A percentile compares a stretch with the other conserved stretches of the same genome.
Conservation (phyloP, 768 basidiomycete genomes). For the Termitomyces sp. region DNA sequence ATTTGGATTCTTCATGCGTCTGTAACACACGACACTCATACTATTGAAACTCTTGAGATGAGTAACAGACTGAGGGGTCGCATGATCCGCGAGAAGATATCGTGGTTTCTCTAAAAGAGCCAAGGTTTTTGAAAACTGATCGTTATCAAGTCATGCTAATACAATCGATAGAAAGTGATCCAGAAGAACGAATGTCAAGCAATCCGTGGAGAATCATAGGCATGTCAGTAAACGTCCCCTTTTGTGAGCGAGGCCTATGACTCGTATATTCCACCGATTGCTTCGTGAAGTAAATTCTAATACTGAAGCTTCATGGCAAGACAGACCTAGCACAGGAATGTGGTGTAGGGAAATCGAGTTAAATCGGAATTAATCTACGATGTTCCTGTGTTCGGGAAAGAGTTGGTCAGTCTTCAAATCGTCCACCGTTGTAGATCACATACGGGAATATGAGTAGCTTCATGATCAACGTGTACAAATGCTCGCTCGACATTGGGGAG, state of each 20-base stretch:
- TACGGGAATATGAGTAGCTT: constrained; percentile 71
- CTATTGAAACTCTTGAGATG: neutral
- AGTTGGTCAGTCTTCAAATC: constrained; percentile 1
- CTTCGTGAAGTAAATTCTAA: neutral
- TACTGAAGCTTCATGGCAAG: neutral
- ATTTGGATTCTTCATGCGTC: neutral
- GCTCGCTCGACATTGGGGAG: constrained; percentile 89
- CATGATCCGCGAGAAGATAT: neutral
- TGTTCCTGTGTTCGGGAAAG: constrained; percentile 33
- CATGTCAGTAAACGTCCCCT: neutral
- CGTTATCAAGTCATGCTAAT: neutral
- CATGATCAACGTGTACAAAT: constrained; percentile 94
- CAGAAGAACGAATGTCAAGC: neutral
- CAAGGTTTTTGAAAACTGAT: neutral
- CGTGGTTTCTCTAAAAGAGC: neutral
- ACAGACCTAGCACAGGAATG: neutral
- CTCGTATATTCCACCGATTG: neutral
- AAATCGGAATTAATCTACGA: constrained; percentile 29
- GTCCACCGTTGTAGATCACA: constrained; percentile 10
- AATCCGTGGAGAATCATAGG: neutral
- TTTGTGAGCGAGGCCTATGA: neutral
- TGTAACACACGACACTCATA: neutral
- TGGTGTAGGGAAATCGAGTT: neutral
- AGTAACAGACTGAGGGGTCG: neutral
- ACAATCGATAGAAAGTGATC: neutral